Evolutionary conservation across 1,284 basidiomycete species (phyloP), one percentile per base, ranked within the genome.

Genomic region (Cryptococcus hybrid): DNA sequence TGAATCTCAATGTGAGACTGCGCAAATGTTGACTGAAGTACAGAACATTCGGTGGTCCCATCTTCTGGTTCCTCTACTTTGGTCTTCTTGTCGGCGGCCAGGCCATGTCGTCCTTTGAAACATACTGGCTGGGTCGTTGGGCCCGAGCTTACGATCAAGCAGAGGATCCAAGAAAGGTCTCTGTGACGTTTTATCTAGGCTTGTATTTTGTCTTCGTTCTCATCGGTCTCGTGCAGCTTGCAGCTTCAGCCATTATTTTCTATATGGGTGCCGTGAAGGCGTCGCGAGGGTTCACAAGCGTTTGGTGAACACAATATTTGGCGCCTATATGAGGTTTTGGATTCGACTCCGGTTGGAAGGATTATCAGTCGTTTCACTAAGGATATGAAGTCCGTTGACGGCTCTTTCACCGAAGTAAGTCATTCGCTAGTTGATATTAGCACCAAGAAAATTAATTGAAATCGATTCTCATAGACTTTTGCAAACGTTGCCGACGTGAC

Each of bases 101-200:
- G 58, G 66, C 56, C 7, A 52, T 76, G 6, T 70, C 74, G 18
- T 75, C 80, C 2, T 75, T 79, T 46, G 81, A 84, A 67, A 83
- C 80, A 1, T 85, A 82, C 80, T 86, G 81, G 75, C 76, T 86
- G 11, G 85, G 84, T 37, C 80, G 82, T 55, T 87, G 85, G 84
- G 82, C 84, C 4, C 74, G 78, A 5, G 82, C 84, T 54, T 86
- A 86, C 66, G 80, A 82, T 30, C 62, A 64, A 0, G 75, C 78
- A 1, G 56, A 52, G 0, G 61, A 69, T 53, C 62, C 71, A 5
- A 49, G 58, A 7, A 43, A 64, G 34, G 74, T 77, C 4, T 78
- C 78, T 1, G 67, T 74, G 37, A 62, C 64, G 11, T 79, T 68
- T 59, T 84, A 83, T 65, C 71, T 85, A 11, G 76, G 77, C 12